Evolutionary conservation across 768 basidiomycete species (phyloP), one percentile per base, ranked within the genome.

Genomic region (Mycena vitilis): DNA sequence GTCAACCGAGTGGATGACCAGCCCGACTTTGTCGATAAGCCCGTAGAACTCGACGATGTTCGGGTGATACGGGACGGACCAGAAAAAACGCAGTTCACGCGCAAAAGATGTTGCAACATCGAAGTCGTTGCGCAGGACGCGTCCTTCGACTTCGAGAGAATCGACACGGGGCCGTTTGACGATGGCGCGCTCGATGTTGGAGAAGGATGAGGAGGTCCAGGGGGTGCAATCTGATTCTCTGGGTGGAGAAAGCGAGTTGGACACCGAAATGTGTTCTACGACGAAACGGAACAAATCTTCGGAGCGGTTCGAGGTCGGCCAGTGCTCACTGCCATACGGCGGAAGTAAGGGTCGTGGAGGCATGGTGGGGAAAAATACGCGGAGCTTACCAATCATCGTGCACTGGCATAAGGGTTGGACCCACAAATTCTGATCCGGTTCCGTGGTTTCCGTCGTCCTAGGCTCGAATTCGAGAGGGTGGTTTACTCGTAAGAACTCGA

Each of bases 261-360:
- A 37, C 4, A 6, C n/a, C 4, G 54, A 55, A 40, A 59, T 25
- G 25, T 47, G 57, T 16, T 59, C 18, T 7, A 36, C 11, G 15
- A 59, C 57, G 25, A 59, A 59, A 11, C 57, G 57, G 57, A 59
- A 47, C 12, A 47, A 20, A 47, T 59, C 57, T 20, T 59, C 57
- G 7, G 57, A n/a, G 16, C 22, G 7, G n/a, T 22, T 20, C 16
- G 44, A 59, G 12, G 57, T 47, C 10, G 57, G 25, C 57, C 57
- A 59, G 5, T 30, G 30, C 6, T 8, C 56, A 3, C 15, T 12
- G 16, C 12, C 22, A 44, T 44, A 59, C 7, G 42, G 10, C 5
- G 57, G 57, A 15, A 57, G 56, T 10, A 57, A 15, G 22, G 56
- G 47, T 30, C 30, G 30, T 5, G 30, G 30, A 2, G 30, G 30